A percentile compares a stretch with the other conserved stretches of the same genome.
Evolutionary conservation across 2,329 filamentous ascomycete species (phyloP).

Genomic region (Fusarium sp.): DNA sequence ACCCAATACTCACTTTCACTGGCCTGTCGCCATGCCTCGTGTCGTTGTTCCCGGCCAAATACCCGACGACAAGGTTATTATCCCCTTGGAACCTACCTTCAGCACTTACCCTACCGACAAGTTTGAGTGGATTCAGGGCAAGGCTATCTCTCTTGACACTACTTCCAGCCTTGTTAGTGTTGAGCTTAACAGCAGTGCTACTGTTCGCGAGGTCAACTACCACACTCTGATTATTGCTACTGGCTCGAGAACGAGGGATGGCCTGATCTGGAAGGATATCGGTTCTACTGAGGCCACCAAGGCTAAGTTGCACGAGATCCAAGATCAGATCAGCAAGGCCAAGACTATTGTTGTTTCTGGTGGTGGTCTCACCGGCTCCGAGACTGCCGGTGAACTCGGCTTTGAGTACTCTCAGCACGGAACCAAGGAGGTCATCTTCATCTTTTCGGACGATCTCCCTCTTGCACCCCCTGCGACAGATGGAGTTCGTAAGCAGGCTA

Average conservation of each 20-base stretch:
- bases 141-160: conserved; percentile 56
- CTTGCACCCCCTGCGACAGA: conserved; percentile 46
- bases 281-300: conserved; percentile 55
- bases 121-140: conserved; percentile 63
- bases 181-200: conserved; percentile 45
- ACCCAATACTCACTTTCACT: conserved; percentile 60
- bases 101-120: conserved; percentile 55
- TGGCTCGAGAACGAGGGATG: conserved; percentile 54
- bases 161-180: conserved; percentile 55
- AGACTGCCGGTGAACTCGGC: conserved; percentile 62
- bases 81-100: conserved; percentile 55
- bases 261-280: conserved; percentile 61
- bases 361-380: conserved; percentile 60
- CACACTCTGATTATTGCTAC: conserved; percentile 65
- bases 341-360: conserved; percentile 61
- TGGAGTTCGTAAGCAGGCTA: conserved; percentile 51
- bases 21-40: conserved; percentile 58
- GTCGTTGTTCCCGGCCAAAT: conserved; percentile 58
- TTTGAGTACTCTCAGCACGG: conserved; percentile 54
- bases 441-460: conserved; percentile 52
- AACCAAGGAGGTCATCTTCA: conserved; percentile 57
- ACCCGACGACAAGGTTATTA: conserved; percentile 51
- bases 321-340: conserved; percentile 52
- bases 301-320: conserved; percentile 49
- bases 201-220: conserved; percentile 54